A percentile compares a stretch with the other conserved stretches of the same genome.
Conservation (phyloP, 2,329 filamentous ascomycete species). For the Blastomyces parvus region DNA sequence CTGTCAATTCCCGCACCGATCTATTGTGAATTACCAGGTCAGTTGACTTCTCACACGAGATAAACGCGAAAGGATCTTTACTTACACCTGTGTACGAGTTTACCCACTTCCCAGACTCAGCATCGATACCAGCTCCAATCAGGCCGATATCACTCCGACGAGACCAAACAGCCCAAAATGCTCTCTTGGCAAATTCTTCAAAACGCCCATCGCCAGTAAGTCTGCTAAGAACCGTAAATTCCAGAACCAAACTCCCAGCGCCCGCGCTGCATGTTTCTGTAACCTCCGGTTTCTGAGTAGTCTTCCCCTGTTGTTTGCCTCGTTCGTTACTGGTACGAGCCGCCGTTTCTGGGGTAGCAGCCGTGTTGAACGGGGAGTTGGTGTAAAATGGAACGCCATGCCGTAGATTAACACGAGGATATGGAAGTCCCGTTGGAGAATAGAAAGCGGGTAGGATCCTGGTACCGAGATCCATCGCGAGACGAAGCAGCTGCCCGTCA, state of each 20-base stretch:
- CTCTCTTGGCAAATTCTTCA: slow-evolving; percentile 77
- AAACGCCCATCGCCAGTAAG: slow-evolving; percentile 81
- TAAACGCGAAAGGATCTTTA: slow-evolving; percentile 12
- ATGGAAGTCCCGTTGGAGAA: slow-evolving; percentile 82
- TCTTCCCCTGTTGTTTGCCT: neutral
- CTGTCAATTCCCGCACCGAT: slow-evolving; percentile 96
- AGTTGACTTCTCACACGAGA: slow-evolving; percentile 9
- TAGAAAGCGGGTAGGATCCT: slow-evolving; percentile 86
- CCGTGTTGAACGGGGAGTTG: slow-evolving; percentile 66
- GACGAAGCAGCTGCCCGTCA: slow-evolving; percentile 78
- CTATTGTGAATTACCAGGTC: slow-evolving; percentile 21
- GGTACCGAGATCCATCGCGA: slow-evolving; percentile 75
- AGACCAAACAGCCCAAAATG: slow-evolving; percentile 96
- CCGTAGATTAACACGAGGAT: slow-evolving; percentile 85
- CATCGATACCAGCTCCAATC: slow-evolving; percentile 84
- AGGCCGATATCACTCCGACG: slow-evolving; percentile 75
- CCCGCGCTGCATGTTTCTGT: slow-evolving; percentile 96
- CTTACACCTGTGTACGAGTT: slow-evolving; percentile 66
- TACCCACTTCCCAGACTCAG: slow-evolving; percentile 83
- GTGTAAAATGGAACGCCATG: slow-evolving; percentile 86
- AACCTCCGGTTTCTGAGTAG: slow-evolving; percentile 48
- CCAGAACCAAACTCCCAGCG: slow-evolving; percentile 87
- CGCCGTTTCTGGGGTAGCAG: slow-evolving; percentile 15
- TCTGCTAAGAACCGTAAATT: slow-evolving; percentile 83
- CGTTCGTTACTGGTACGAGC: neutral